Conservation (phyloP, 257 asterid species). For the Voacanga thouarsii region DNA sequence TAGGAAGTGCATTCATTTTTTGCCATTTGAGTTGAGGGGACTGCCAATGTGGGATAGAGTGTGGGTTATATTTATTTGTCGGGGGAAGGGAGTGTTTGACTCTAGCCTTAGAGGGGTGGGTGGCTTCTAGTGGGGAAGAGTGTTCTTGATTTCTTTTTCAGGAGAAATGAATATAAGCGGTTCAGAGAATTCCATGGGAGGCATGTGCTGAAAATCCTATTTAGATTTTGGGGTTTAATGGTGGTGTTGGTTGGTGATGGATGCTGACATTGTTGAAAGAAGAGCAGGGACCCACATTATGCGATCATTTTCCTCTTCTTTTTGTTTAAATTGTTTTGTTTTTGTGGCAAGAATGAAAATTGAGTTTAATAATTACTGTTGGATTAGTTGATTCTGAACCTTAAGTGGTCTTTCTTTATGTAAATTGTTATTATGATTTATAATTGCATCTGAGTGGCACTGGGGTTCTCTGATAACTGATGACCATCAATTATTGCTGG, state of each 20-base stretch:
- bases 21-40: too few species aligned
- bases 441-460: slow-evolving; percentile 46
- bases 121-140: slow-evolving; percentile 20
- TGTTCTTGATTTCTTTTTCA: slow-evolving; percentile 25
- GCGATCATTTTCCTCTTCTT: slow-evolving; percentile 24
- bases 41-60: too few species aligned
- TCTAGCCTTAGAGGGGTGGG: slow-evolving; percentile 4
- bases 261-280: slow-evolving; percentile 44
- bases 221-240: slow-evolving; percentile 37
- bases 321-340: slow-evolving; percentile 8
- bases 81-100: slow-evolving; percentile 2
- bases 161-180: slow-evolving; percentile 31
- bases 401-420: slow-evolving; percentile 12
- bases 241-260: slow-evolving; percentile 55
- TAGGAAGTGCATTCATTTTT: not conserved
- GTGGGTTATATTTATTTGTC: slow-evolving; percentile 11
- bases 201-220: slow-evolving; percentile 42
- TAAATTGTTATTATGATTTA: slow-evolving; percentile 30
- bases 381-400: slow-evolving; percentile 31
- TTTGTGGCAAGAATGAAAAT: slow-evolving; percentile 9
- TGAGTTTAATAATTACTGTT: slow-evolving; percentile 24
- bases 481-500: slow-evolving; percentile 46
- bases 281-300: slow-evolving; percentile 37
- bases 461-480: slow-evolving; percentile 41
- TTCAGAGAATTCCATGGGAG: slow-evolving; percentile 36